Percentiles rank a stretch among this genome's conserved stretches.
phyloP scores from a whole-genome alignment of 2,329 filamentous ascomycete genomes.

The Alternaria consortialis region DNA sequence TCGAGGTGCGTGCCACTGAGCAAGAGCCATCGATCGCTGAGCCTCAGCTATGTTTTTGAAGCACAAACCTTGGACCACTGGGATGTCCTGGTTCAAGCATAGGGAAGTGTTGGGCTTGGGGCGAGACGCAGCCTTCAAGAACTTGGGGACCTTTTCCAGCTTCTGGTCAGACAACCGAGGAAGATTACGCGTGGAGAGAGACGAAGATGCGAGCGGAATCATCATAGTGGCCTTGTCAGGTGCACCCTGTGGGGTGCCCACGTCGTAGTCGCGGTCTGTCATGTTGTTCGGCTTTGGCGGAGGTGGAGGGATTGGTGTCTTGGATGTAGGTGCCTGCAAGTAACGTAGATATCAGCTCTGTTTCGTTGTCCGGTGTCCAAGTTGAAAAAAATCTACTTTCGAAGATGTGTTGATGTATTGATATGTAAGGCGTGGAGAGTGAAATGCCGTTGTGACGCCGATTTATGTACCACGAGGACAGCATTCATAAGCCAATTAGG shows the following conservation, averaged over 20 bases:
- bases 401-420: background rate
- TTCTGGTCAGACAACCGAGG: background rate
- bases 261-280: background rate
- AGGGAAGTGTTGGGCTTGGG: slow-evolving; percentile 8
- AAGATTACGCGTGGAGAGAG: background rate
- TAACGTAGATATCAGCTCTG: background rate
- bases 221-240: background rate
- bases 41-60: slow-evolving; percentile 16
- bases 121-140: slow-evolving; percentile 1
- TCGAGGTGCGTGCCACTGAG: slow-evolving; percentile 14
- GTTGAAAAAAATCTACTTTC: background rate
- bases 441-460: background rate
- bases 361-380: background rate
- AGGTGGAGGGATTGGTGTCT: background rate
- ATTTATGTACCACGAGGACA: background rate
- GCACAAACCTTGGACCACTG: slow-evolving; percentile 6
- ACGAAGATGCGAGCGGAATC: background rate
- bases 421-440: background rate
- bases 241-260: background rate
- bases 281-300: slow-evolving; percentile 1
- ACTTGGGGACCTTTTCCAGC: background rate
- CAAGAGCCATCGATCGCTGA: background rate
- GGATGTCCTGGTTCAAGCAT: slow-evolving; percentile 6
- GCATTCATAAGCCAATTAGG: background rate
- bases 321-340: background rate